A percentile compares a stretch with the other conserved stretches of the same genome.
These are phyloP conservation scores for Glycyrrhiza uralensis DNA, from an alignment of 306 rosid genomes.

Conservation along the genomic window DNA sequence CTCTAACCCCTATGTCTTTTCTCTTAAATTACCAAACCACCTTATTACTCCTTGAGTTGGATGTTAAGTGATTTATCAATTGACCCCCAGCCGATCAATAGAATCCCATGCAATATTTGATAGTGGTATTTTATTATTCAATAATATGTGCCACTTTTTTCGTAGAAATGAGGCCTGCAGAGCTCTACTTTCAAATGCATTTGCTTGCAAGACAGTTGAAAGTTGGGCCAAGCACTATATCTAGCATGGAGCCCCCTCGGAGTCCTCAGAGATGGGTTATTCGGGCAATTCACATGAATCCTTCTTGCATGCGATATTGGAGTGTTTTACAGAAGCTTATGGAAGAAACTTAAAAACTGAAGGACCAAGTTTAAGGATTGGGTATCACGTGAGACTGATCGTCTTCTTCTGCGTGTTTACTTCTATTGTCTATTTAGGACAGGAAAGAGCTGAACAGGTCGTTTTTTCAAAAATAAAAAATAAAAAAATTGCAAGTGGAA, in stretches of 20 bases:
- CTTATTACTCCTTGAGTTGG: no score
- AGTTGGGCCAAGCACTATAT: conserved; percentile 26
- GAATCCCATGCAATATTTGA: conserved; percentile 6
- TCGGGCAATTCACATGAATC: conserved; percentile 76
- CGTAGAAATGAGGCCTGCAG: conserved; percentile 77
- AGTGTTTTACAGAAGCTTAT: conserved; percentile 50
- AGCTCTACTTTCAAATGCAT: conserved; percentile 89
- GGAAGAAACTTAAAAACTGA: conserved; percentile 19
- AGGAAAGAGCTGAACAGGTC: not conserved
- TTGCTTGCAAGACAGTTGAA: conserved; percentile 57
- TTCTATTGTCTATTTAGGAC: not conserved
- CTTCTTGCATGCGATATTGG: conserved; percentile 87
- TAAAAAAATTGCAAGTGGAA: not conserved
- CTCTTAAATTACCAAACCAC: no score
- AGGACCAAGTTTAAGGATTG: not conserved
- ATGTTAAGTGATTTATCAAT: not conserved
- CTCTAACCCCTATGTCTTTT: no score
- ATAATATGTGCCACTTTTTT: conserved; percentile 1
- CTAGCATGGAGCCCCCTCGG: conserved; percentile 43
- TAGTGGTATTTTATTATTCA: not conserved
- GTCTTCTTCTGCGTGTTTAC: not conserved
- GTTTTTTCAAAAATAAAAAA: not conserved
- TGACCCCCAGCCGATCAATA: not conserved
- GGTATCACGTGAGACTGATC: not conserved
- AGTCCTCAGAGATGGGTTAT: conserved; percentile 76